These are phyloP conservation scores for Clitoria ternatea DNA, from an alignment of 306 rosid species.

Conservation along the genomic window DNA sequence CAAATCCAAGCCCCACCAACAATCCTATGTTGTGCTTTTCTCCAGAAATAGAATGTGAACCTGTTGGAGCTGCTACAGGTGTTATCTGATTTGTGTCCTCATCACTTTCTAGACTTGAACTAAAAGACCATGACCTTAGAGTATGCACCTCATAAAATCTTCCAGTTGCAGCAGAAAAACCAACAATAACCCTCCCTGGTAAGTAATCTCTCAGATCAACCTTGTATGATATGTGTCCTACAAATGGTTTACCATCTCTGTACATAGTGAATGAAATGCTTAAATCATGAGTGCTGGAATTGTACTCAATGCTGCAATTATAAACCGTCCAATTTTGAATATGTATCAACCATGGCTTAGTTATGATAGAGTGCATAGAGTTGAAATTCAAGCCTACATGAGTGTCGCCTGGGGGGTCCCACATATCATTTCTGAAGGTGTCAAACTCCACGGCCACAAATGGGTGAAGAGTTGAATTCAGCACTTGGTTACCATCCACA, in stretches of 20 bases:
- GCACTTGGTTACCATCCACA: not conserved
- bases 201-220: constrained; percentile 31
- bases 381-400: constrained; percentile 49
- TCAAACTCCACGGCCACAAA: constrained; percentile 49
- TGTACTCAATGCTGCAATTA: constrained; percentile 33
- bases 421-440: constrained; percentile 9
- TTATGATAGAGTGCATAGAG: constrained; percentile 26
- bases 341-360: constrained; percentile 4
- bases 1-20: constrained; percentile 25
- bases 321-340: constrained; percentile 1
- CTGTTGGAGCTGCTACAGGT: not conserved
- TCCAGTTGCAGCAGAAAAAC: constrained; percentile 44
- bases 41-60: not conserved
- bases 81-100: not conserved
- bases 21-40: not conserved
- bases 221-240: not conserved
- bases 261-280: constrained; percentile 22
- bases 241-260: not conserved
- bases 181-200: constrained; percentile 32
- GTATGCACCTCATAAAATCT: constrained; percentile 14
- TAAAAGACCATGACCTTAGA: constrained; percentile 33
- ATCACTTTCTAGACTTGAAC: constrained; percentile 13
- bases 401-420: constrained; percentile 15
- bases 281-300: constrained; percentile 23
- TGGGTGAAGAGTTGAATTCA: constrained; percentile 14